phyloP scores from a whole-genome alignment of 495 filamentous ascomycete genomes.

The Penicillium paradoxum region DNA sequence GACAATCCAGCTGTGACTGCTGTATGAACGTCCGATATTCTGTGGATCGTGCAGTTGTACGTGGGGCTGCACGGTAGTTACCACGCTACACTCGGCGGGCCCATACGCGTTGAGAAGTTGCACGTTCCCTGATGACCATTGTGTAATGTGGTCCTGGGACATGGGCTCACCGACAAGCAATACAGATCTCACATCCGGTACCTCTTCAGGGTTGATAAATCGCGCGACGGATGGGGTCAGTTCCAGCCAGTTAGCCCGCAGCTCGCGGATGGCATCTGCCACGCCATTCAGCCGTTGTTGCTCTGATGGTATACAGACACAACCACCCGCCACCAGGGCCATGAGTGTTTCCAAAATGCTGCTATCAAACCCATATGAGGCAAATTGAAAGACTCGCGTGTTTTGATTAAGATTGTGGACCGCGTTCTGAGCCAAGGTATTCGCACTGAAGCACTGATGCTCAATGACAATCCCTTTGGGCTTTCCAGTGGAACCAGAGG shows the following conservation, averaged over 20 bases:
- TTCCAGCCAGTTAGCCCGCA: conserved; percentile 13
- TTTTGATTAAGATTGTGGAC: neutral
- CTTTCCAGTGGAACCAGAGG: conserved; percentile 35
- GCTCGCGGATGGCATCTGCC: conserved; percentile 19
- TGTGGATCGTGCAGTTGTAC: neutral
- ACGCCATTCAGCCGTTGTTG: conserved; percentile 23
- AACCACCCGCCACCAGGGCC: conserved; percentile 10
- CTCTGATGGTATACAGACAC: conserved; percentile 28
- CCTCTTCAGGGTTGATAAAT: conserved; percentile 17
- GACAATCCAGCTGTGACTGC: neutral
- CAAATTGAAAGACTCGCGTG: conserved; percentile 19
- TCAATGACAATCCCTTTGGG: conserved; percentile 42
- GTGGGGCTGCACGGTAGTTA: neutral
- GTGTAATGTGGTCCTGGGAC: conserved; percentile 4
- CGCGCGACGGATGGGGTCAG: conserved; percentile 47
- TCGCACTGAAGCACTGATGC: conserved; percentile 30
- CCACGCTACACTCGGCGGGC: neutral
- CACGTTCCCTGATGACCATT: conserved; percentile 10
- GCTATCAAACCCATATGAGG: conserved; percentile 16
- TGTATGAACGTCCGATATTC: neutral
- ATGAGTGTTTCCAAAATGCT: conserved; percentile 12
- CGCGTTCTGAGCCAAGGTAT: neutral
- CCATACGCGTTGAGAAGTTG: conserved; percentile 4
- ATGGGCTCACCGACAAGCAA: conserved; percentile 33
- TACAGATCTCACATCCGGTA: conserved; percentile 31